Evolutionary conservation across 805 yeast genomes (phyloP), one percentile per base, ranked within the genome.

Genomic region (Nakazawaea peltata): DNA sequence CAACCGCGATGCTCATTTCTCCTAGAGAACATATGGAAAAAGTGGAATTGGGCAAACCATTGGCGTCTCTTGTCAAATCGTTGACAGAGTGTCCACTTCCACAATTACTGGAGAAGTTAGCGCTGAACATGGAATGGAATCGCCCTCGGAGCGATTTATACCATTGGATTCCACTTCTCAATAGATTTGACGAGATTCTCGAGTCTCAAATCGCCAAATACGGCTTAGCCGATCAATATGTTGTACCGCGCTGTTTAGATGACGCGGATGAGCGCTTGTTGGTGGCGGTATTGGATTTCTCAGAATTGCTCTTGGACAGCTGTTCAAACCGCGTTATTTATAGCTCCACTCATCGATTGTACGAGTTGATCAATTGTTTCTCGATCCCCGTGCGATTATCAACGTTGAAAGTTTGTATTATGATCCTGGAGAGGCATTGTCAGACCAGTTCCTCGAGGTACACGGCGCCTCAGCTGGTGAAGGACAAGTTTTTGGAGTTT

Each of bases 121-220:
- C 34, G 5, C 39, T 39, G 6, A 37, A 37, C 18, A 32, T 50
- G 35, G 30, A 29, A 11, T 65, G 69, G 69, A 56, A 59, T 19
- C 44, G 57, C 22, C 69, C 69, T 16, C 47, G 57, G 30, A 64
- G 69, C 5, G 71, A 84, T 45, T 56, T 90, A 23, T 69, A 69
- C 41, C 78, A 77, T 40, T 88, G 95, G 92, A 71, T 83, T 19
- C 70, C 80, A 0, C 74, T 84, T 1, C 61, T 90, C 46, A 81
- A 86, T 53, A 65, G 79, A 46, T 74, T 88, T 49, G 96, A 88
- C 51, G 67, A 63, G 10, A 66, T 84, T 5, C 59, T 84, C 35
- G 81, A 76, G 34, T 46, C 48, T 3, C 59, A 69, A 16, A 69
- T 81, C 12, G 57, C 57, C 6, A 73, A 73, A 41, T 81, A 84